Base-by-base conservation (phyloP, 2,329 filamentous ascomycete species). In the Stagonosporopsis tanaceti region DNA sequence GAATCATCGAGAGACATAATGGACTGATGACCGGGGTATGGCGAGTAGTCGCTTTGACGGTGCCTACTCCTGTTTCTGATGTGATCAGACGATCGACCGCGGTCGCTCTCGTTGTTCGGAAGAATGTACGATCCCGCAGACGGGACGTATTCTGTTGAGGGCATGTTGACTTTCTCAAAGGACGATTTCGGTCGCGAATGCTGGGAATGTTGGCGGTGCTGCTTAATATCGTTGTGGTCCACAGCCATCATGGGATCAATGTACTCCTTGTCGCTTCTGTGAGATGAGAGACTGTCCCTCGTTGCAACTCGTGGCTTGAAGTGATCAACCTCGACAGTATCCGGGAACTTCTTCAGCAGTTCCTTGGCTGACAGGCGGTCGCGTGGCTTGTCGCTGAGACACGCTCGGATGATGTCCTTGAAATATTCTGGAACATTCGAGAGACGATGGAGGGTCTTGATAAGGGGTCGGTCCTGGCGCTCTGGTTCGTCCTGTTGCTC, bases 401-500 rank as follows among this genome's bases (percentile, higher is more conserved):
- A 98, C 15, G 87, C 87, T 50, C 88, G 84, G 35, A 96, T 87
- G 46, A 97, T 82, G 15, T 85, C 82, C 58, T 87, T 86, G 75
- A 91, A 98, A 83, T 93, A 98, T 12, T 83, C 80, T 0, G 95
- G 95, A 8, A 96, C 84, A n/a, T 66, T 63, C 25, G 88, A 61
- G 27, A 63, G 61, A 6, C 67, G 65, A 7, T 63, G 62, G 25
- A 71, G 57, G 1, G 66, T 62, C 20, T 61, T 62, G 81, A 11
- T 83, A 75, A 47, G 86, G 0, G 93, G 93, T 20, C 91, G 85
- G 39, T 84, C 85, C 58, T 90, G 88, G 20, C 86, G 83, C 74
- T 98, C 95, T 1, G 95, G 95, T 69, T 98, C 94, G 69, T 98
- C 94, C 53, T 93, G 87, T 64, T 94, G 86, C 71, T 89, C 90